A percentile compares a stretch with the other conserved stretches of the same genome.
Evolutionary conservation across 176 grass and related monocot genomes (phyloP).

Genomic region (Oryza brachyantha): DNA sequence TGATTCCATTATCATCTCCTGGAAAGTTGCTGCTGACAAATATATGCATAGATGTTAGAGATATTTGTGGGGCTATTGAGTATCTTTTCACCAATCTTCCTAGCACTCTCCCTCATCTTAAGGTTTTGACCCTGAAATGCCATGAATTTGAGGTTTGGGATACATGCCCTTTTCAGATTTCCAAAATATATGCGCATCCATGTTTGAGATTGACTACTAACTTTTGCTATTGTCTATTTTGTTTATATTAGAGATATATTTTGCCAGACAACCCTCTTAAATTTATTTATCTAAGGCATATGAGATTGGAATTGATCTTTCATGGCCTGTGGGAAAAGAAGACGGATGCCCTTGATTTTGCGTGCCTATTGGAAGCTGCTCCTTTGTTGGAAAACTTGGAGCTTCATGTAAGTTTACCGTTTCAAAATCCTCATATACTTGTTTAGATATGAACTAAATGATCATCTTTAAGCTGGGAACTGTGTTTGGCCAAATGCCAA

Average conservation of each 20-base stretch:
- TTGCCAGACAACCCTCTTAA: background rate
- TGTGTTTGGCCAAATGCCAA: too few relatives aligned
- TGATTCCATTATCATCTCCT: background rate
- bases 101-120: background rate
- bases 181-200: background rate
- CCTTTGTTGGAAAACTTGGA: slow-evolving; percentile 6
- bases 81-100: slow-evolving; percentile 1
- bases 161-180: background rate
- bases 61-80: background rate
- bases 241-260: background rate
- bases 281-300: slow-evolving; percentile 9
- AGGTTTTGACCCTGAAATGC: background rate
- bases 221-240: too few relatives aligned
- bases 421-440: background rate
- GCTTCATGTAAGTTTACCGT: slow-evolving; percentile 11
- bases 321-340: too few relatives aligned
- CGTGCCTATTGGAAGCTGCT: background rate
- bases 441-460: too few relatives aligned
- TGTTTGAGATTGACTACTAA: too few relatives aligned
- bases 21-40: background rate
- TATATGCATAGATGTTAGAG: background rate
- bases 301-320: slow-evolving; percentile 8
- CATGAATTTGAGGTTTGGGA: background rate
- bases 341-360: slow-evolving; percentile 9
- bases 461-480: too few relatives aligned